Evolutionary conservation across 1,139 yeast genomes (phyloP), one percentile per base, ranked within the genome.

Genomic region (Torulaspora globosa): DNA sequence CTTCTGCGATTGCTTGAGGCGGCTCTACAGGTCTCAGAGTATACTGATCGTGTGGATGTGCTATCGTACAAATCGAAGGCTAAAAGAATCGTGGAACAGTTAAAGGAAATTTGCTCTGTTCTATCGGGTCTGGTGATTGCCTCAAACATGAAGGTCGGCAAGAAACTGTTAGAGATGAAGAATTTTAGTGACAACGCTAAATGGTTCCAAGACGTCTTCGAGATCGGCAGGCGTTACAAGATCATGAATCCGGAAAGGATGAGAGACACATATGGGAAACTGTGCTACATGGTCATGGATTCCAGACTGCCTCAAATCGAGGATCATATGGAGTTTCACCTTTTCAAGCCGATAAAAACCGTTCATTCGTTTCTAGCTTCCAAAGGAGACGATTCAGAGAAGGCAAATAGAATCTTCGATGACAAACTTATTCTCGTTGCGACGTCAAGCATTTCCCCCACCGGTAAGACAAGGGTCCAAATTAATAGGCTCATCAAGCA

Each of bases 281-380:
- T 84, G 48, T 80, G 84, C 69, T 83, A 82, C 63, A 84, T 83
- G 84, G 79, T 84, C 37, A 84, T 84, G 89, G 92, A 83, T 60
- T 83, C 90, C 1, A 68, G 84, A 44, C 66, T 82, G 34, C 84
- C 86, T 0, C 87, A 83, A 54, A 77, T 84, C 48, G 75, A 73
- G 51, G 78, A 76, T 14, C 79, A 80, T 41, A 74, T 83, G 78
- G 89, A 80, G 50, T 84, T 84, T 61, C 86, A 83, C 61, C 67
- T 83, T 5, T 82, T 79, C 65, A 79, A 77, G 57, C 90, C 90
- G 0, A 74, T 84, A 44, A 71, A 73, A 50, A 83, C 90, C 0
- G 84, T 83, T 1, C 66, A 75, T 41, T 56, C 70, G 2, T 78
- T 69, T 49, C 65, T 82, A 31, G 50, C 55, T 5, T 63, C 72